Evolutionary conservation across 129 eudicot species (phyloP).

Genomic region (Escallonia rubra): DNA sequence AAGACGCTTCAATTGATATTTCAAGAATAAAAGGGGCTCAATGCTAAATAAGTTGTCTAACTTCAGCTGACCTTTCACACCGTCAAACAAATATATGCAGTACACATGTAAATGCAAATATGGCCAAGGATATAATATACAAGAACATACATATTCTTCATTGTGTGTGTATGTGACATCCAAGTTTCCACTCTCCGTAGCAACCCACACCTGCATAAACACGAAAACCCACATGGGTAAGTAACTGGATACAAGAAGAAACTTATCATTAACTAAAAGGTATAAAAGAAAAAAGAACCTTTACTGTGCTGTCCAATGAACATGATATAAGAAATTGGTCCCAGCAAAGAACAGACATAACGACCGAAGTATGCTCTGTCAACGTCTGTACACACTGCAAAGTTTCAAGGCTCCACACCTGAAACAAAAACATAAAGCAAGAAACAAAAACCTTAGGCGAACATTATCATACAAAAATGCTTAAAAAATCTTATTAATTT

Average conservation of each 20-base stretch:
- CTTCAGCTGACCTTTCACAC: no score
- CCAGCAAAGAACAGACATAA: slow-evolving; percentile 98
- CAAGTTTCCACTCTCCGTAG: slow-evolving; percentile 74
- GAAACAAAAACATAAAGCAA: slow-evolving; percentile 7
- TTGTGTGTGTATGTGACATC: slow-evolving; percentile 82
- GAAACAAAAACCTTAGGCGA: not conserved
- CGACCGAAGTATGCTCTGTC: slow-evolving; percentile 74
- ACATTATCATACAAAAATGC: not conserved
- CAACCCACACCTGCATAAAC: slow-evolving; percentile 74
- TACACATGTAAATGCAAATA: no score
- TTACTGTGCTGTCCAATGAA: slow-evolving; percentile 84
- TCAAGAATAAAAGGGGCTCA: no score
- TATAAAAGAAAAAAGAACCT: slow-evolving; percentile 33
- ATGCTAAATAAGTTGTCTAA: no score
- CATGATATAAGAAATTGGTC: slow-evolving; percentile 89
- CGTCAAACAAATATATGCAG: no score
- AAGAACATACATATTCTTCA: slow-evolving; percentile 70
- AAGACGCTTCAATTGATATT: no score
- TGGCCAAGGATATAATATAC: not conserved
- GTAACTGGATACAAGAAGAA: not conserved
- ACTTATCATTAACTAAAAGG: not conserved
- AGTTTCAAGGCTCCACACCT: slow-evolving; percentile 98
- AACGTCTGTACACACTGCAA: slow-evolving; percentile 85
- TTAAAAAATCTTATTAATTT: not conserved
- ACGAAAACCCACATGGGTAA: slow-evolving; percentile 11